phyloP scores from a whole-genome alignment of 2,329 filamentous ascomycete genomes.

The Hyphodiscus sp. region DNA sequence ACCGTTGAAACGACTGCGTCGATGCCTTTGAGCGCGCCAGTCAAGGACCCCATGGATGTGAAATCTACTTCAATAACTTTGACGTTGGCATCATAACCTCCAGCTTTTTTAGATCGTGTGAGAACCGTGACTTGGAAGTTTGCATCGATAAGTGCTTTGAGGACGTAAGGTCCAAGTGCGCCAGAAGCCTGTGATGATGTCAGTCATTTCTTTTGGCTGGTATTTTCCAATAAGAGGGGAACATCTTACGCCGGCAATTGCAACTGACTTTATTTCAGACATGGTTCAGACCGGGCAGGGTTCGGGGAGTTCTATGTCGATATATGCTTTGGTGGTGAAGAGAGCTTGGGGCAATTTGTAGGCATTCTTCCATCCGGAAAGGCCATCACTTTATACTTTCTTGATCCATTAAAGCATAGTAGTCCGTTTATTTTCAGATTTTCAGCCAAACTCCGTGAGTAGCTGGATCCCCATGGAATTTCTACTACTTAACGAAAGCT shows the following conservation, averaged over 20 bases:
- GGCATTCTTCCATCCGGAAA: slow-evolving; percentile 4
- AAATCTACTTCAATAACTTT: slow-evolving; percentile 36
- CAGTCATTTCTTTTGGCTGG: slow-evolving; percentile 8
- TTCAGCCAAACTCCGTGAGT: neutral
- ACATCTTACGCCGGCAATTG: slow-evolving; percentile 16
- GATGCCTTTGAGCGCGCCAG: slow-evolving; percentile 15
- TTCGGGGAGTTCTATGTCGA: neutral
- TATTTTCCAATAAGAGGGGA: too few relatives aligned
- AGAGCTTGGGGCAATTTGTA: slow-evolving; percentile 5
- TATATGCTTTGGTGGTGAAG: neutral
- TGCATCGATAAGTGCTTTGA: slow-evolving; percentile 19
- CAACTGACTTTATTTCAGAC: slow-evolving; percentile 20
- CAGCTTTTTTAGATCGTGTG: slow-evolving; percentile 14
- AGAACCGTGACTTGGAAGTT: slow-evolving; percentile 19
- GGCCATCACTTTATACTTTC: slow-evolving; percentile 6
- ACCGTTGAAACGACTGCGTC: slow-evolving; percentile 21
- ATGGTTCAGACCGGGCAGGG: slow-evolving; percentile 7
- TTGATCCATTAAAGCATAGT: neutral
- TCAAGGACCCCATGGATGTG: slow-evolving; percentile 37
- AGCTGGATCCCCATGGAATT: slow-evolving; percentile 1
- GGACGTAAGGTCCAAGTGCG: slow-evolving; percentile 19
- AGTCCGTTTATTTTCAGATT: slow-evolving; percentile 1
- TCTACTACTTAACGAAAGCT: neutral
- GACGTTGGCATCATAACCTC: slow-evolving; percentile 23
- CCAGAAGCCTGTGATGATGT: slow-evolving; percentile 18